Conservation (phyloP, 2,329 filamentous ascomycete genomes). For the Aspergillus pseudonomiae region DNA sequence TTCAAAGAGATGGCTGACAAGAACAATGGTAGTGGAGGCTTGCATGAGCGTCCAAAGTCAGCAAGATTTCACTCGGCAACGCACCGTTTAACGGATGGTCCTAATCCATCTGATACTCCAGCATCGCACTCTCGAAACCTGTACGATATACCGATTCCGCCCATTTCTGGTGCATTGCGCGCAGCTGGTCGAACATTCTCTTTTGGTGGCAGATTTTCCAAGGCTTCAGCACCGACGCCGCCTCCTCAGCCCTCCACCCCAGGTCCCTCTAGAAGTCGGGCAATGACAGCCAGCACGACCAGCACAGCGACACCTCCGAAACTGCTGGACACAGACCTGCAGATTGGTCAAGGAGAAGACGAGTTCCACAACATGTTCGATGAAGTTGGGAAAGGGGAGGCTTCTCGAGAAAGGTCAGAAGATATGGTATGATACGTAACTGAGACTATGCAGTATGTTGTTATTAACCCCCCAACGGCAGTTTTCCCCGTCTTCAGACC, state of each 20-base stretch:
- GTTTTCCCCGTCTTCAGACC: conserved; percentile 28
- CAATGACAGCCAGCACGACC: conserved; percentile 55
- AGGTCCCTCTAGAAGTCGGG: conserved; percentile 44
- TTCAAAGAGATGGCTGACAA: conserved; percentile 24
- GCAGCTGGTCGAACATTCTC: conserved; percentile 57
- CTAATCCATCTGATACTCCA: conserved; percentile 42
- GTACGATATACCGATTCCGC: conserved; percentile 47
- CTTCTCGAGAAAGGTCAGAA: conserved; percentile 24
- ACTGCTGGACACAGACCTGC: conserved; percentile 49
- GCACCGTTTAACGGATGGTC: conserved; percentile 57
- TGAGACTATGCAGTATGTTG: conserved; percentile 8
- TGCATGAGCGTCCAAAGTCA: conserved; percentile 52
- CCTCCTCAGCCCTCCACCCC: conserved; percentile 28
- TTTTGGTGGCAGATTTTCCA: conserved; percentile 51
- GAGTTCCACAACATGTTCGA: conserved; percentile 59
- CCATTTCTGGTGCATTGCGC: conserved; percentile 45
- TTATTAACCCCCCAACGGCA: conserved; percentile 27
- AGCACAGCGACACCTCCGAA: conserved; percentile 56
- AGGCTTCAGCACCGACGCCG: conserved; percentile 27
- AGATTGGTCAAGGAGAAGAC: conserved; percentile 44
- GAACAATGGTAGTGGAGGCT: conserved; percentile 49
- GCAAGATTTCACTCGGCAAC: conserved; percentile 59
- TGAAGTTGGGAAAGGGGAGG: conserved; percentile 42
- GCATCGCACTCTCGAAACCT: conserved; percentile 41
- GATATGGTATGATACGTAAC: conserved; percentile 26